A percentile compares a stretch with the other conserved stretches of the same genome.
Evolutionary conservation across 805 yeast species (phyloP).

Genomic region (Nakazawaea anatomiae): DNA sequence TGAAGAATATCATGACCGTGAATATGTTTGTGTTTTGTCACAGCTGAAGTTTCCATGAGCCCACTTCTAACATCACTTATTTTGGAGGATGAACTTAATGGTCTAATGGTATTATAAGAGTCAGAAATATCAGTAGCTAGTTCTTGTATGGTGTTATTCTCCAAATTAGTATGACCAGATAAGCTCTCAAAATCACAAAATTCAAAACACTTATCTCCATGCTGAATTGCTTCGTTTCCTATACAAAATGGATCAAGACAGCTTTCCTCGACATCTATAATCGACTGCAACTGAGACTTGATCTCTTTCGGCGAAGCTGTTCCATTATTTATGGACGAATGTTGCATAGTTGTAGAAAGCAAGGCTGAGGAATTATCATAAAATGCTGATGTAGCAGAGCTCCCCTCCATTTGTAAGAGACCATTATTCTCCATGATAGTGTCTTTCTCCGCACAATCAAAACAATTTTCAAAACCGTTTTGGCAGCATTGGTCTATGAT

Average conservation of each 20-base stretch:
- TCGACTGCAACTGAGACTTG: neutral
- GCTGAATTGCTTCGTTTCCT: neutral
- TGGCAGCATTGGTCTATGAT: conserved; percentile 10
- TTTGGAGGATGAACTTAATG: conserved; percentile 1
- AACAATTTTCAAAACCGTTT: conserved; percentile 4
- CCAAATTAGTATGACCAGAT: neutral
- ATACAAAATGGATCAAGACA: neutral
- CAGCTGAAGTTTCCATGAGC: neutral
- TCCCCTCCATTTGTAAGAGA: neutral
- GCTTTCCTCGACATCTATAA: neutral
- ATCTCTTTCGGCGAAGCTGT: neutral
- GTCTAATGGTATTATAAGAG: neutral
- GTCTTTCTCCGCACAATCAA: conserved; percentile 3
- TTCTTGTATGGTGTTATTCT: neutral
- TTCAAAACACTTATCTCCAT: conserved; percentile 19
- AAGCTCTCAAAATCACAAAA: conserved; percentile 19
- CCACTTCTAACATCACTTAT: conserved; percentile 4
- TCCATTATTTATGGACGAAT: neutral
- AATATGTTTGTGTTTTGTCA: neutral
- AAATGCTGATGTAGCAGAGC: neutral
- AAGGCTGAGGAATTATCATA: neutral
- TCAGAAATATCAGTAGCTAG: conserved; percentile 3
- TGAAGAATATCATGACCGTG: conserved; percentile 2
- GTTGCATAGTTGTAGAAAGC: neutral
- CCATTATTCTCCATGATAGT: neutral